These are phyloP conservation scores for Lepidium aucheri DNA, from an alignment of 345 rosid species.

Conservation along the genomic window DNA sequence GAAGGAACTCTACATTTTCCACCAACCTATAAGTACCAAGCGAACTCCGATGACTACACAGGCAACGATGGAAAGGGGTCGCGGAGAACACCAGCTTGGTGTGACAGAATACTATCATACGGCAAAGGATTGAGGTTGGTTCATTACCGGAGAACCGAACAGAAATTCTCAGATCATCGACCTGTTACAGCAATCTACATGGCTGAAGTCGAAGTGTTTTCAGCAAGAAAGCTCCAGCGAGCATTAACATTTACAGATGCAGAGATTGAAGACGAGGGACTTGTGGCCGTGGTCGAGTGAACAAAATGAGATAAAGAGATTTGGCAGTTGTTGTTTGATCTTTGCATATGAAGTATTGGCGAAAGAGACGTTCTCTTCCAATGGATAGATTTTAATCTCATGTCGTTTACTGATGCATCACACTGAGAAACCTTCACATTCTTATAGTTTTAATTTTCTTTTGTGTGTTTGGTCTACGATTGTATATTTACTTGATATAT, in stretches of 20 bases:
- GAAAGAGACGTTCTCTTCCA: slow-evolving; percentile 19
- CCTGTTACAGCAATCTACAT: slow-evolving; percentile 78
- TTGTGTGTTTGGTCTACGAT: background rate
- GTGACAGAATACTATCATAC: slow-evolving; percentile 72
- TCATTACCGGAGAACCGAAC: slow-evolving; percentile 62
- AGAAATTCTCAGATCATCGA: slow-evolving; percentile 81
- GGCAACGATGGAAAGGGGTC: slow-evolving; percentile 62
- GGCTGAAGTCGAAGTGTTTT: slow-evolving; percentile 88
- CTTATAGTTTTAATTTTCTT: background rate
- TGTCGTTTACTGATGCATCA: slow-evolving; percentile 30
- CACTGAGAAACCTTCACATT: background rate
- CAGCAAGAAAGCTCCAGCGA: slow-evolving; percentile 62
- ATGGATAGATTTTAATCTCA: slow-evolving; percentile 4
- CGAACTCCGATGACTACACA: slow-evolving; percentile 60
- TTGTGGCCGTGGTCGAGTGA: slow-evolving; percentile 11
- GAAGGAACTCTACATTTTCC: slow-evolving; percentile 72
- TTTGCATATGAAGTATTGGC: slow-evolving; percentile 29
- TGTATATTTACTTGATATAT: slow-evolving; percentile 14
- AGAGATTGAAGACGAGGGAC: slow-evolving; percentile 58
- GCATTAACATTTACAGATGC: slow-evolving; percentile 85
- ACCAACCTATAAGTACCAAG: slow-evolving; percentile 90
- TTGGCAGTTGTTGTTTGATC: slow-evolving; percentile 1
- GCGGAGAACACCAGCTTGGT: slow-evolving; percentile 89
- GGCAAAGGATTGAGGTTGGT: slow-evolving; percentile 82
- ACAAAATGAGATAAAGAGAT: background rate